A percentile compares a stretch with the other conserved stretches of the same genome.
Conservation (phyloP, 495 filamentous ascomycete genomes). For the Cairneyella variabilis region DNA sequence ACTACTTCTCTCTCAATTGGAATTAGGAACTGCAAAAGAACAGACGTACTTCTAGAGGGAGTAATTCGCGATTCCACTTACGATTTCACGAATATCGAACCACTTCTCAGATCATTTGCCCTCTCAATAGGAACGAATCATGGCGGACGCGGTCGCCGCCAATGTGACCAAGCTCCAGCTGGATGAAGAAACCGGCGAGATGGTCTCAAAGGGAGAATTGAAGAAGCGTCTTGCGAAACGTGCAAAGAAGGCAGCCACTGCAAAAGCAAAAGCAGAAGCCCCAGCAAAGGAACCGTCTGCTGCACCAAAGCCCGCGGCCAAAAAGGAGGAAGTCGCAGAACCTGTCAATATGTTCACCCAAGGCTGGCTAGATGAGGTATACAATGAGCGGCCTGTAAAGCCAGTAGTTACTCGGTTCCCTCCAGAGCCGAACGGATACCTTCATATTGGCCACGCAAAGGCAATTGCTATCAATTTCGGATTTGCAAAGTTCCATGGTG, state of each 20-base stretch:
- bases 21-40: too few species aligned
- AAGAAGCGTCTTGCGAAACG: conserved; percentile 63
- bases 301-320: conserved; percentile 33
- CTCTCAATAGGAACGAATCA: conserved; percentile 25
- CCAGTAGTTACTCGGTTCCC: conserved; percentile 79
- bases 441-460: conserved; percentile 92
- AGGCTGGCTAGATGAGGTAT: conserved; percentile 78
- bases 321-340: conserved; percentile 26
- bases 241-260: conserved; percentile 53
- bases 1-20: too few species aligned
- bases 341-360: conserved; percentile 75
- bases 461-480: conserved; percentile 98
- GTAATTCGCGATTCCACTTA: too few species aligned
- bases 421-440: conserved; percentile 79
- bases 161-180: conserved; percentile 54
- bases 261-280: conserved; percentile 40
- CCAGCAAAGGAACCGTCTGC: conserved; percentile 35
- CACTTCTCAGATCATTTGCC: background rate
- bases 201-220: conserved; percentile 61
- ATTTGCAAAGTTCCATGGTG: conserved; percentile 82
- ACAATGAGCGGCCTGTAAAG: conserved; percentile 67
- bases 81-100: too few species aligned
- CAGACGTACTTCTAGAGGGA: too few species aligned
- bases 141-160: conserved; percentile 55
- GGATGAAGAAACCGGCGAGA: conserved; percentile 63